These are phyloP conservation scores for Diplodia seriata DNA, from an alignment of 2,329 filamentous ascomycete genomes.

Conservation along the genomic window DNA sequence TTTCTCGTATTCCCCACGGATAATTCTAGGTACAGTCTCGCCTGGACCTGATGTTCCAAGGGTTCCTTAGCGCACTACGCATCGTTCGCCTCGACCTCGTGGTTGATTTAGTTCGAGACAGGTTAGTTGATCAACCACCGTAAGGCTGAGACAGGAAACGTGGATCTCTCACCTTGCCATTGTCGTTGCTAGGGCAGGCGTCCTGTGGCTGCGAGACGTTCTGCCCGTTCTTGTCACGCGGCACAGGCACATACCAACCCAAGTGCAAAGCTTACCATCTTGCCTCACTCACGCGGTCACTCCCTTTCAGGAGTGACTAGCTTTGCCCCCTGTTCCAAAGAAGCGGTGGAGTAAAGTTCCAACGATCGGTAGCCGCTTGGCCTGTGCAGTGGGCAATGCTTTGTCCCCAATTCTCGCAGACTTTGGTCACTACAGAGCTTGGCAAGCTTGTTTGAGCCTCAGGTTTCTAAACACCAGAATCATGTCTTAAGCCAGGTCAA, in stretches of 20 bases:
- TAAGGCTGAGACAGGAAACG: not conserved
- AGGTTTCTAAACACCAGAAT: not conserved
- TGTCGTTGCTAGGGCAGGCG: not conserved
- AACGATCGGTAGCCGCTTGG: not conserved
- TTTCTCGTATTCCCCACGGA: not conserved
- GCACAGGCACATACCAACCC: not conserved
- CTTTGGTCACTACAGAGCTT: not conserved
- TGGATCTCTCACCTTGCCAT: not conserved
- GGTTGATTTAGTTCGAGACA: not conserved
- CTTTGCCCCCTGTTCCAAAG: not conserved
- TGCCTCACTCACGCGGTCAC: not conserved
- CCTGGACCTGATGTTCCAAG: not conserved
- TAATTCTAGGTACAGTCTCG: not conserved
- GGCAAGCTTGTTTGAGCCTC: constrained; percentile 8
- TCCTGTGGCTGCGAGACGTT: constrained; percentile 9
- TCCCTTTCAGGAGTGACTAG: not conserved
- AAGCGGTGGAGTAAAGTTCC: not conserved
- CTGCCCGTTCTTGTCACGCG: not conserved
- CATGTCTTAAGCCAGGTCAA: not conserved
- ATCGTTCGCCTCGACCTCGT: not conserved
- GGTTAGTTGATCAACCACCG: not conserved
- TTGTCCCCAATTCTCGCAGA: not conserved
- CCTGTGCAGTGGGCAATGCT: not conserved
- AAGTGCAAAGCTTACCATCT: not conserved
- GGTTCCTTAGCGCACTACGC: not conserved